Base-by-base conservation (phyloP, 2,329 filamentous ascomycete species). In the Scedosporium dehoogii region DNA sequence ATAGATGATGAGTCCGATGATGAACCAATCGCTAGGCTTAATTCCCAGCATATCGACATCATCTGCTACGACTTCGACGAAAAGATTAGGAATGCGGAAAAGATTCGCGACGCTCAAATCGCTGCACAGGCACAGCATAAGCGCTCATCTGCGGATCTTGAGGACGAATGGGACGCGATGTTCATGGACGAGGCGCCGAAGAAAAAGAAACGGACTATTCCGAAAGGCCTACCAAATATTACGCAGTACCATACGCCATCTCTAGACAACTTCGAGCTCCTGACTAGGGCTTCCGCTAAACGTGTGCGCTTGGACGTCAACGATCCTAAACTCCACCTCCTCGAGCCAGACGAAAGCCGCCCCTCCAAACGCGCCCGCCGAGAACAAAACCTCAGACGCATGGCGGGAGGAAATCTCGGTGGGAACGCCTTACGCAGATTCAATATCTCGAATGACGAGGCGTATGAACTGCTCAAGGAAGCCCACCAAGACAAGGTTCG, bases 401-500 rank as follows among this genome's bases (percentile, higher is more conserved):
- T 86, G 78, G 85, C 83, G 6, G 88, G 85, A 63, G 85, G 86
- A 16, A 88, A 86, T 59, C 76, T 91, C 51, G 85, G 87, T 3
- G 89, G 88, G 62, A 86, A 90, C 62, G 82, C 96, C 42, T 85
- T 85, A 44, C 85, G 88, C 67, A 87, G 93, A 51, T 99, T 96
- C 80, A 97, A 97, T 71, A 90, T 96, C 63, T 96, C 92, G 33
- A 97, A 97, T 66, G 94, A 99, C 70, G 89, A 94, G 64, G 92
- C 92, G 1, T 99, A 99, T 73, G 92, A 97, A 70, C 85, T 92
- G 64, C 83, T 99, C 55, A 97, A 97, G 75, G 92, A 96, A 74
- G 97, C 97, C 70, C 92, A 96, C 70, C 91, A 96, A 76, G 92
- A 91, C 80, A 97, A 96, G 75, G 90, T 99, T 65, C 87, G 94